Evolutionary conservation across 306 rosid species (phyloP).

Genomic region (Pyrus betulifolia): DNA sequence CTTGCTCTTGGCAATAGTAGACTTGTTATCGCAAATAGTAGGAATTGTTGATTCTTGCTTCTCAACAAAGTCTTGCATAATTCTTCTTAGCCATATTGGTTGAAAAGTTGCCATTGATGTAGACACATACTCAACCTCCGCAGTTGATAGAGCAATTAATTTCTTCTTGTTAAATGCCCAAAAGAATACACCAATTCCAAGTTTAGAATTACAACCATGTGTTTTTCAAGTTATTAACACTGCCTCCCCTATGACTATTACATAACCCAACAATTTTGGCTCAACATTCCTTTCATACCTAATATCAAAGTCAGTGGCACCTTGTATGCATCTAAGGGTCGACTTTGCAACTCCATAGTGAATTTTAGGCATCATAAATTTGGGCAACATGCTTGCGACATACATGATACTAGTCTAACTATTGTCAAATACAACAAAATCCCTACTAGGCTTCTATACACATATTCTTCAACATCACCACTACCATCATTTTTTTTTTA

Average conservation of each 20-base stretch:
- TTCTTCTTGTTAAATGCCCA: not conserved
- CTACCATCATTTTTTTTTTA: too few relatives aligned
- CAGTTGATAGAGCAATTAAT: not conserved
- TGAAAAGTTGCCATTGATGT: not conserved
- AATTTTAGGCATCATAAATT: too few relatives aligned
- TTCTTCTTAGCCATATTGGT: not conserved
- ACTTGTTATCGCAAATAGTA: too few relatives aligned
- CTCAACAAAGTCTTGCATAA: not conserved
- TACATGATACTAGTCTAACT: too few relatives aligned
- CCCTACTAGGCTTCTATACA: too few relatives aligned
- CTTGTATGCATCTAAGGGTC: too few relatives aligned
- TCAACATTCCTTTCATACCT: not conserved
- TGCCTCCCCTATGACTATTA: not conserved
- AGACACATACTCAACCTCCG: not conserved
- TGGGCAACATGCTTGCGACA: too few relatives aligned
- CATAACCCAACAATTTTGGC: not conserved
- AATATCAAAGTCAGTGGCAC: not conserved
- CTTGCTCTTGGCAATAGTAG: not conserved
- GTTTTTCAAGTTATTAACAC: not conserved
- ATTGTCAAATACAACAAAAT: too few relatives aligned
- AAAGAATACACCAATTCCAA: not conserved
- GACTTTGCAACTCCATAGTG: too few relatives aligned
- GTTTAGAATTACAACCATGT: not conserved
- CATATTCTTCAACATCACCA: too few relatives aligned
- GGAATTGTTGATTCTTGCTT: not conserved